Conservation (phyloP, 768 basidiomycete genomes). For the Russula emetica region DNA sequence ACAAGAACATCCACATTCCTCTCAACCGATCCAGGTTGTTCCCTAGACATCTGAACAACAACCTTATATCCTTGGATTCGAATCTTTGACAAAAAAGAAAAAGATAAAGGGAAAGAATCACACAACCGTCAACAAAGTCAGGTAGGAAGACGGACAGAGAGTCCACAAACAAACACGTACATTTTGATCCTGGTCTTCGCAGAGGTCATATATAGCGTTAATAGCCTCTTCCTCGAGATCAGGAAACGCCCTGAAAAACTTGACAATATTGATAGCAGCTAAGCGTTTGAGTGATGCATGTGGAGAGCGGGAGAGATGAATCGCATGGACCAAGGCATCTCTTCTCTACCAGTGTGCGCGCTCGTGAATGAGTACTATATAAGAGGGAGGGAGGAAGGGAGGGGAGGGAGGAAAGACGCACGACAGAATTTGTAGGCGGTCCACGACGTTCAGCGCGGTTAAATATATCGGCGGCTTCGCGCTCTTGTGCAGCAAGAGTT, state of each 20-base stretch:
- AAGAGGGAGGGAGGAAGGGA: not conserved
- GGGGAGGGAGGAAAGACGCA: constrained; percentile 35
- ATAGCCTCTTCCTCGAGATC: constrained; percentile 72
- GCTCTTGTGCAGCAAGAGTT: constrained; percentile 36
- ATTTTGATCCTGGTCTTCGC: constrained; percentile 58
- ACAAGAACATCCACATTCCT: constrained; percentile 71
- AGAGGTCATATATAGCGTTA: constrained; percentile 73
- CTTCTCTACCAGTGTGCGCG: constrained; percentile 40
- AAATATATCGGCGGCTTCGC: constrained; percentile 41
- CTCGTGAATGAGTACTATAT: not conserved
- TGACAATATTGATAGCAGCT: constrained; percentile 53
- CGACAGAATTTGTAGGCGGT: constrained; percentile 40
- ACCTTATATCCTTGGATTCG: constrained; percentile 66
- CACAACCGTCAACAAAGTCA: not conserved
- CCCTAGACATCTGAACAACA: constrained; percentile 47
- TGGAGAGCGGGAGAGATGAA: constrained; percentile 49
- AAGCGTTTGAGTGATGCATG: constrained; percentile 49
- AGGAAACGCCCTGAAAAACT: constrained; percentile 61
- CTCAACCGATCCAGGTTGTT: constrained; percentile 56
- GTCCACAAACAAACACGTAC: constrained; percentile 35
- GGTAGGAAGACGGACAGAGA: not conserved
- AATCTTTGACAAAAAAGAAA: constrained; percentile 41
- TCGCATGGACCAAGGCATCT: constrained; percentile 49
- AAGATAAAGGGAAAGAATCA: not conserved
- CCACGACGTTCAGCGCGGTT: constrained; percentile 42